These are phyloP conservation scores for Dalechampia spathulata DNA, from an alignment of 441 rosid genomes.

Conservation along the genomic window DNA sequence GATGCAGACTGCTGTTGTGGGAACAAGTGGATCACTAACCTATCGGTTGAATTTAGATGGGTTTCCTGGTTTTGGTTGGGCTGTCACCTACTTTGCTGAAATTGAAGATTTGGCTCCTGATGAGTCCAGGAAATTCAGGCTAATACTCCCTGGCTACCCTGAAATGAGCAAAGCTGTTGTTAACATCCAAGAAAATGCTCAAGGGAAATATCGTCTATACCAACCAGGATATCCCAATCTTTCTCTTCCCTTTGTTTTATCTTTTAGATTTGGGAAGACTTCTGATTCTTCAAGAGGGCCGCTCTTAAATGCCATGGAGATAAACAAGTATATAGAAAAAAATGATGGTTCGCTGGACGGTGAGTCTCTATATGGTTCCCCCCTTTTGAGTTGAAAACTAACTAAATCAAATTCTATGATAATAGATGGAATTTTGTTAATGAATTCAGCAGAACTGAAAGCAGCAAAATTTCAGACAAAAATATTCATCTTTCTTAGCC, in stretches of 20 bases:
- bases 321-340: constrained; percentile 58
- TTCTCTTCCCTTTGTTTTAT: constrained; percentile 74
- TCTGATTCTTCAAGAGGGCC: constrained; percentile 90
- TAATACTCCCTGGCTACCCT: constrained; percentile 68
- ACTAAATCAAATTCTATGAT: too few relatives aligned
- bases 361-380: constrained; percentile 26
- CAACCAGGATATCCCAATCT: constrained; percentile 81
- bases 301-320: constrained; percentile 93
- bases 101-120: constrained; percentile 62
- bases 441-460: too few relatives aligned
- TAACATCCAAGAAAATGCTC: constrained; percentile 87
- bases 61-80: constrained; percentile 94
- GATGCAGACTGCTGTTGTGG: constrained; percentile 99
- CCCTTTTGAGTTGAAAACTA: too few relatives aligned
- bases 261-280: constrained; percentile 70
- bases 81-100: constrained; percentile 77
- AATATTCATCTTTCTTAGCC: too few relatives aligned
- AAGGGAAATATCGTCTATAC: constrained; percentile 61
- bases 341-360: constrained; percentile 78
- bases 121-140: constrained; percentile 85
- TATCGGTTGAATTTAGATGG: constrained; percentile 88
- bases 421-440: too few relatives aligned
- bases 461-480: too few relatives aligned
- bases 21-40: constrained; percentile 76
- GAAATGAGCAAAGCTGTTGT: constrained; percentile 72